These are phyloP conservation scores for Microcos paniculata DNA, from an alignment of 345 rosid species.

Conservation along the genomic window DNA sequence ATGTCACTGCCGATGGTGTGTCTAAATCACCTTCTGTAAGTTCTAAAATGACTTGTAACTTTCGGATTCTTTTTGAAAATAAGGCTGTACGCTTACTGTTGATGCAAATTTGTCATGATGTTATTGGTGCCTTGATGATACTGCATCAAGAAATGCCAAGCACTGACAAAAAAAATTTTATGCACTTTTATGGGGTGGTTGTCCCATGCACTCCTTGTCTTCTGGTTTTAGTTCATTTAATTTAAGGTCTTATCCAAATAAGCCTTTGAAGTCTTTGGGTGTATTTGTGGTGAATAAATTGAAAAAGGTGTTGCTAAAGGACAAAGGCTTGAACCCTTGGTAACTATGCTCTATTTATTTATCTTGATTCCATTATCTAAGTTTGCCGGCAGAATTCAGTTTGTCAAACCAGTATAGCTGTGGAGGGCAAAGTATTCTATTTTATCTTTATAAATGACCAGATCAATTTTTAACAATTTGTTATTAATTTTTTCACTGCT, in stretches of 20 bases:
- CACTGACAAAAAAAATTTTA: not conserved
- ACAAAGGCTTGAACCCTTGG: not conserved
- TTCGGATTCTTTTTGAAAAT: not conserved
- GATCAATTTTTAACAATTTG: not conserved
- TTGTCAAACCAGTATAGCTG: not conserved
- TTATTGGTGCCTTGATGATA: not conserved
- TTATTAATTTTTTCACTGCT: not conserved
- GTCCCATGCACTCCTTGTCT: not conserved
- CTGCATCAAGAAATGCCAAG: not conserved
- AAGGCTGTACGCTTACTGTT: not conserved
- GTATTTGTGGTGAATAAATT: not conserved
- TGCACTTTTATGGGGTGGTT: not conserved
- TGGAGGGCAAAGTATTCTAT: not conserved
- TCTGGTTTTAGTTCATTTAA: not conserved
- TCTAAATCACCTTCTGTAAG: constrained; percentile 60
- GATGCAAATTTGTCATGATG: not conserved
- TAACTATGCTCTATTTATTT: not conserved
- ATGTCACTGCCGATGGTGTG: constrained; percentile 67
- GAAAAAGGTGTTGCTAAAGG: not conserved
- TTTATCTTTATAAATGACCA: not conserved
- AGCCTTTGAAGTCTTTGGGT: not conserved
- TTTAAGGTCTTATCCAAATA: not conserved
- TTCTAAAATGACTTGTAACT: constrained; percentile 12
- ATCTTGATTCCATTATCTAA: not conserved
- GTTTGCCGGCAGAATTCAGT: not conserved